Evolutionary conservation across 164 flowering plant genomes (phyloP).

Genomic region (Brasenia schreberi): DNA sequence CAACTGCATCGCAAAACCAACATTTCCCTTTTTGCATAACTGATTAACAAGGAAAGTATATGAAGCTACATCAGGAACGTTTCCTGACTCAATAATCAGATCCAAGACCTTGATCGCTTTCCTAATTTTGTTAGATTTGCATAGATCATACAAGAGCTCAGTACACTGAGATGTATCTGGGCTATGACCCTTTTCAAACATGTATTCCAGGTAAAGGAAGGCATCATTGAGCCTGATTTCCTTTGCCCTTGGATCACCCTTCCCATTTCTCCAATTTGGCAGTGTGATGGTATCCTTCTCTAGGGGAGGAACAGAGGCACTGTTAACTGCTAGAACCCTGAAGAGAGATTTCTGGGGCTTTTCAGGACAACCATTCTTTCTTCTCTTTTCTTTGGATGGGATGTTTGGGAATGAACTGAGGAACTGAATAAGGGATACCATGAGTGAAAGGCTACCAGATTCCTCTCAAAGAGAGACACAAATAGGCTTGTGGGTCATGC

Average conservation of each 20-base stretch:
- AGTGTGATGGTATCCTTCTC: conserved; percentile 31
- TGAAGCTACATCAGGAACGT: conserved; percentile 43
- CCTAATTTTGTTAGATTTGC: conserved; percentile 43
- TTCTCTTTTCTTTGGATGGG: conserved; percentile 20
- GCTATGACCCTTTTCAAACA: conserved; percentile 55
- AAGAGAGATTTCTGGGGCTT: conserved; percentile 38
- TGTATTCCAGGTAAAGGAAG: conserved; percentile 41
- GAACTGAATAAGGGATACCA: conserved; percentile 36
- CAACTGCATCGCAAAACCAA: conserved; percentile 77
- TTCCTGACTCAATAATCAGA: conserved; percentile 54
- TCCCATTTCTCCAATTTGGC: conserved; percentile 56
- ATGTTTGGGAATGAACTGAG: conserved; percentile 29
- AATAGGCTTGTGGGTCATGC: too few relatives aligned
- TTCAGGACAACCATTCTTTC: conserved; percentile 28
- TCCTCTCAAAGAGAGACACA: neutral
- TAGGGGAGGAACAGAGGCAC: conserved; percentile 36
- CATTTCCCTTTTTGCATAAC: conserved; percentile 64
- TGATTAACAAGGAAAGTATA: conserved; percentile 53
- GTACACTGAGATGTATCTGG: conserved; percentile 64
- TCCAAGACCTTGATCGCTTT: conserved; percentile 71
- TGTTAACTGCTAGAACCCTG: conserved; percentile 44
- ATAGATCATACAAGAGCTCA: conserved; percentile 62
- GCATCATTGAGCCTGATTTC: conserved; percentile 52
- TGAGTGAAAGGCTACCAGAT: conserved; percentile 1
- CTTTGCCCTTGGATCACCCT: conserved; percentile 24